Evolutionary conservation across 257 asterid species (phyloP), one percentile per base, ranked within the genome.

Genomic region (Solanum pinnatisectum): DNA sequence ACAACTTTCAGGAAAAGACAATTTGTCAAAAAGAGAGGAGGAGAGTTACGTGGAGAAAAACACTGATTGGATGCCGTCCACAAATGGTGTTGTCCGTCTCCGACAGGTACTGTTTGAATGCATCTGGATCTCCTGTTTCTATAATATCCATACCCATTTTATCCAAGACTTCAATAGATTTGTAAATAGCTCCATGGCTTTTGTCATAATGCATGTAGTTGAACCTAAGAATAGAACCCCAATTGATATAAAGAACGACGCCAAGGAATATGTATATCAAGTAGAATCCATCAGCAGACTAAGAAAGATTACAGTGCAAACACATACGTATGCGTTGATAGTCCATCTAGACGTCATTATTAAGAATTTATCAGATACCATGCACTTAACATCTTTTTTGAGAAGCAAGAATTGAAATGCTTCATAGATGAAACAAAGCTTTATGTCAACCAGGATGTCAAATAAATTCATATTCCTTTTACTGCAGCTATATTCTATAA

Each of bases 51-150:
- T 97, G 99, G 89, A 97, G 98, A 87, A 97, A 96, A 85, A 97
- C 99, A 74, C 98, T 93, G 78, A 97, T 97, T 37, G 99, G 99
- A 88, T 97, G 98, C 4, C 99, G 97, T 36, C 99, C 99, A 88
- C 99, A 97, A 35, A 97, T 97, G 71, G 99, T 97, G 90, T 97
- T 97, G 89, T 95, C 96, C 5, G 99, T 97, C 92, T 97, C 97
- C 89, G 77, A 83, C 83, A 97, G 94, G 89, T 97, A 97, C 88
- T 93, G 91, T 92, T 97, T 95, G 87, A 97, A 97, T 68, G 96
- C 93, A 87, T 94, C 97, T 65, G 99, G 96, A 59, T 95, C 98
- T 87, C 99, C 99, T 4, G 95, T 92, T 92, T 97, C 99, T 68
- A 97, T 94, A 83, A 95, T 92, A 84, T 97, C 98, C 99, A 97